These are phyloP conservation scores for Termitomyces sp. DNA, from an alignment of 768 basidiomycete species.

Conservation along the genomic window DNA sequence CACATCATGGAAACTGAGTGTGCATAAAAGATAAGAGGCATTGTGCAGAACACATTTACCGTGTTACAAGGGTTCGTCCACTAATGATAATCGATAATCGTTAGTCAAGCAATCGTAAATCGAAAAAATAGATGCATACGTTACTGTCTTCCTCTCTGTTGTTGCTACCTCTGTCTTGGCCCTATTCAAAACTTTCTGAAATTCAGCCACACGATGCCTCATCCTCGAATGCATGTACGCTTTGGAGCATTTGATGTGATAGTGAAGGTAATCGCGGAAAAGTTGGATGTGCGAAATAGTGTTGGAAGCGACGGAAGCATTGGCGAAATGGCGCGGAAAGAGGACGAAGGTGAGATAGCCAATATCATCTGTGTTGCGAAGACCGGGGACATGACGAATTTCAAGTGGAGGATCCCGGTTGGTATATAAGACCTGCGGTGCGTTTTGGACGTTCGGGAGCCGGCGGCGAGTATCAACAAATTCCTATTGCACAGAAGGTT, in stretches of 20 bases:
- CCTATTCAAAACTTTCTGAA: conserved; percentile 92
- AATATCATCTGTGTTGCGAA: conserved; percentile 79
- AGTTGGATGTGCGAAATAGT: conserved; percentile 95
- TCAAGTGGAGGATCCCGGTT: conserved; percentile 96
- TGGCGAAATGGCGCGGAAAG: conserved; percentile 92
- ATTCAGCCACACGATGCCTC: conserved; percentile 89
- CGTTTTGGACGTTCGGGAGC: conserved; percentile 88
- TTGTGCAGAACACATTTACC: conserved; percentile 24
- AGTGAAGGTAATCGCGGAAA: conserved; percentile 98
- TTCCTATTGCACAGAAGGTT: conserved; percentile 50
- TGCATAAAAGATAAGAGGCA: background rate
- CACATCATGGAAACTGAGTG: background rate
- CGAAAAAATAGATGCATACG: conserved; percentile 39
- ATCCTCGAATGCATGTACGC: conserved; percentile 99
- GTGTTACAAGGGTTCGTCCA: conserved; percentile 51
- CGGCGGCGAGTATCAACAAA: conserved; percentile 97
- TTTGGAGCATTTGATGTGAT: conserved; percentile 98
- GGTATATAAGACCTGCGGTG: conserved; percentile 94
- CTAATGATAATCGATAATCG: conserved; percentile 20
- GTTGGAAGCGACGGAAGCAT: conserved; percentile 54
- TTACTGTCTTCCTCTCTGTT: conserved; percentile 87
- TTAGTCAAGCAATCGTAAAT: background rate
- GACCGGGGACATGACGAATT: conserved; percentile 79
- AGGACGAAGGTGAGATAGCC: conserved; percentile 98
- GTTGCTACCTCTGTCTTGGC: conserved; percentile 89